A percentile compares a stretch with the other conserved stretches of the same genome.
These are phyloP conservation scores for Marchantia polymorpha DNA, from an alignment of 225 moss, liverwort and hornwort species.

Conservation along the genomic window DNA sequence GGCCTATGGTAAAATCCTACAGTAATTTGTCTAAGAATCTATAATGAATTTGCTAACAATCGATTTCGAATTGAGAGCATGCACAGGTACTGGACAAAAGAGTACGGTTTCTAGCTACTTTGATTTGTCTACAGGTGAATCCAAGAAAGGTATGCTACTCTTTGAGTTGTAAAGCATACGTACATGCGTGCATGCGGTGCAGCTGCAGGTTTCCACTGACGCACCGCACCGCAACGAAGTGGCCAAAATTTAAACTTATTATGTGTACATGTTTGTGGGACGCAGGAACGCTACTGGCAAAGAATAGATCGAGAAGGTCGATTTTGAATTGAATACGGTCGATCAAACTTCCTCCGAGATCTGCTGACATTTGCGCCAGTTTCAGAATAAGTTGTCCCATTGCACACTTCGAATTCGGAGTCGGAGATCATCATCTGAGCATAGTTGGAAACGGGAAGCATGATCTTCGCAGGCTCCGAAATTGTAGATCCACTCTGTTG, in stretches of 20 bases:
- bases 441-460: background rate
- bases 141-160: background rate
- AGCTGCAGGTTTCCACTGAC: background rate
- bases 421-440: background rate
- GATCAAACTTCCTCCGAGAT: background rate
- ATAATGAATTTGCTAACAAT: background rate
- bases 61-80: background rate
- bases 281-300: background rate
- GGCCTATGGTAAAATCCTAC: background rate
- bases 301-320: slow-evolving; percentile 1
- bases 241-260: background rate
- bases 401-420: background rate
- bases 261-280: background rate
- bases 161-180: background rate
- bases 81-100: background rate
- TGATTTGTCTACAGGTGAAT: background rate
- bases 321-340: background rate
- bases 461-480: background rate
- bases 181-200: background rate
- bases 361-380: background rate
- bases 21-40: background rate
- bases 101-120: background rate
- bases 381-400: background rate
- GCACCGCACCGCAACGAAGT: background rate
- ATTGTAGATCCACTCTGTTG: background rate